Base-by-base conservation (phyloP, 208 protist genomes). In the Porcisia deanei region DNA sequence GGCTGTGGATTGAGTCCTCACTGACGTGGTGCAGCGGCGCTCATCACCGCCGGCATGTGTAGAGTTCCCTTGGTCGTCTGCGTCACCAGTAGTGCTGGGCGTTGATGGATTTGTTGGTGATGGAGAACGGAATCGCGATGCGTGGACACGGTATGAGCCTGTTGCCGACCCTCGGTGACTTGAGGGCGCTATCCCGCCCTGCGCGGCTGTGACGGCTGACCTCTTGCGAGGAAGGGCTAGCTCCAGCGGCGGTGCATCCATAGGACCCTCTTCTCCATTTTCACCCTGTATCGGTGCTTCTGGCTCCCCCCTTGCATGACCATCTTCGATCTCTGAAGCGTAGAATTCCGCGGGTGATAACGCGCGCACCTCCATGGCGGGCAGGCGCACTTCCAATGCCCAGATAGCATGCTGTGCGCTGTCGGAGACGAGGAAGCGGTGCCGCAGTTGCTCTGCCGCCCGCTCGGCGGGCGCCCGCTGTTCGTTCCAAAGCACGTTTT, bases 341-440 rank as follows among this genome's bases (percentile, higher is more conserved):
- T 79, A 84, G 54, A 84, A 77, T 54, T 80, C 78, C 25, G 76
- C 75, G 8, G 80, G 76, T 20, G 76, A 47, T 9, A 84, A 66
- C 0, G 72, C 76, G 12, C 76, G 76, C 58, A 84, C 78, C 39
- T 70, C 63, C 75, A 79, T 76, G 20, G 70, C 3, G 6, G 70
- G 75, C 39, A 86, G 57, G 59, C 74, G 41, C 14, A 90, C 85
- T 45, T 88, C 80, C 45, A 93, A 53, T 1, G 87, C 86, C 87
- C 88, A 95, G 54, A 95, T 88, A 8, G 91, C 82, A 73, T 95
- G 87, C 47, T 73, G 68, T 4, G 37, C 58, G 5, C 68, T 75
- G 76, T 93, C 87, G 5, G 83, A 79, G 25, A 93, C 75, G 52
- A 95, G 67, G 73, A 92, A 87, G 64, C 81, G 81, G 72, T 95